Evolutionary conservation across 2,329 filamentous ascomycete genomes (phyloP).

Genomic region (Aureobasidium sp.): DNA sequence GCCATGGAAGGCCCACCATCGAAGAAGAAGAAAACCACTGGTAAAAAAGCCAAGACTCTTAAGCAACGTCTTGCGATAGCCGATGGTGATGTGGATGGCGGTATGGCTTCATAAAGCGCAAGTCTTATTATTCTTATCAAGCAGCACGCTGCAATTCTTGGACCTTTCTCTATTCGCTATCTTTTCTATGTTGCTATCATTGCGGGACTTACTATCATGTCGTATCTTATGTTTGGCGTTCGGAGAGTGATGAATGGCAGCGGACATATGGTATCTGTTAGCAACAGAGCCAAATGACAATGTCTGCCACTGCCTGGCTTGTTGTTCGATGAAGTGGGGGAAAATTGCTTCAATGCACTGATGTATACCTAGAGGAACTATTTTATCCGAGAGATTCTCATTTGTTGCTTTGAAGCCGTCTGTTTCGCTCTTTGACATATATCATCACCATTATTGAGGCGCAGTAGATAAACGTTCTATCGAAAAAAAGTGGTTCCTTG

Average conservation of each 20-base stretch:
- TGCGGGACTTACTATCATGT: neutral
- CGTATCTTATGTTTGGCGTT: neutral
- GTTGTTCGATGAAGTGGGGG: neutral
- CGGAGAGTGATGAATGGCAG: neutral
- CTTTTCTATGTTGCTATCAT: neutral
- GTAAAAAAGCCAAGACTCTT: constrained; percentile 46
- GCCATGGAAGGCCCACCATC: constrained; percentile 37
- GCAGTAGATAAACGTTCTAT: neutral
- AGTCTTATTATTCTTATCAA: neutral
- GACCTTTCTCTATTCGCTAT: neutral
- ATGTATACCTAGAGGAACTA: neutral
- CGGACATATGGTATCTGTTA: neutral
- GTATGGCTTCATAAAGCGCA: constrained; percentile 6
- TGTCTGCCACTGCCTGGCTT: neutral
- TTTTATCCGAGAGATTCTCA: neutral
- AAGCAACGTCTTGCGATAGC: constrained; percentile 44
- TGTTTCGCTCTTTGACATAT: neutral
- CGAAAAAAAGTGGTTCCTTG: constrained; percentile 2
- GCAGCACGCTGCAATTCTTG: neutral
- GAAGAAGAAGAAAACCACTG: constrained; percentile 51
- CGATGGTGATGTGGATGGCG: constrained; percentile 32
- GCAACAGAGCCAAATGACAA: neutral
- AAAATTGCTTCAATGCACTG: neutral
- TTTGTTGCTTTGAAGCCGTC: neutral
- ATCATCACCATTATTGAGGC: neutral